Conservation (phyloP, 129 eudicot genomes). For the Silybum marianum region DNA sequence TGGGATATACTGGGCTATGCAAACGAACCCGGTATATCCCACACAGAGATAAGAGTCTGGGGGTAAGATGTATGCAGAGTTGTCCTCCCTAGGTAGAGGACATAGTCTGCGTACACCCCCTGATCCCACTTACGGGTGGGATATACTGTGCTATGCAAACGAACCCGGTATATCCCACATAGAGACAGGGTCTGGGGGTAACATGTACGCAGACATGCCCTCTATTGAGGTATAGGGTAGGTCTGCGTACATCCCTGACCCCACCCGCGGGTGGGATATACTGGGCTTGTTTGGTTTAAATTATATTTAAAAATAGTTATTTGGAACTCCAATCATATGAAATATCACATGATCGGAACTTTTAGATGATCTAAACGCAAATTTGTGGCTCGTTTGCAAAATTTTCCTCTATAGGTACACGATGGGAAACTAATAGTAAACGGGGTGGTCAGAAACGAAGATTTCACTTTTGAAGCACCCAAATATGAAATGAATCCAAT, state of each 20-base stretch:
- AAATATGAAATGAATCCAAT: slow-evolving; percentile 80
- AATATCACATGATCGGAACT: background rate
- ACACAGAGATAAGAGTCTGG: too few species aligned
- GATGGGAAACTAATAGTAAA: slow-evolving; percentile 87
- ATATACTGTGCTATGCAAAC: too few species aligned
- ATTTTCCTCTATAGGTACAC: slow-evolving; percentile 58
- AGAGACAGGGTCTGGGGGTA: background rate
- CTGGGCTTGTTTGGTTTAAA: background rate
- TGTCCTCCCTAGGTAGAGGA: too few species aligned
- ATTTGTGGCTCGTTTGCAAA: background rate
- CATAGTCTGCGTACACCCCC: background rate
- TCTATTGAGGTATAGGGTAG: background rate
- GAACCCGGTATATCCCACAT: too few species aligned
- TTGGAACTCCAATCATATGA: background rate
- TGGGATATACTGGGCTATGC: background rate
- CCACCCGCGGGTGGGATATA: background rate
- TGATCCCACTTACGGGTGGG: background rate
- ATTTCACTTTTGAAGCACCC: slow-evolving; percentile 76
- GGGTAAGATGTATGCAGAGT: too few species aligned
- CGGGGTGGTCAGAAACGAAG: slow-evolving; percentile 74
- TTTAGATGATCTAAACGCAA: background rate
- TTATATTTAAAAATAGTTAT: background rate
- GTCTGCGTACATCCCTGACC: background rate
- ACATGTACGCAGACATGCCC: background rate
- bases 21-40: too few species aligned